Base-by-base conservation (phyloP, 306 rosid species). In the Dalbergia oliveri region DNA sequence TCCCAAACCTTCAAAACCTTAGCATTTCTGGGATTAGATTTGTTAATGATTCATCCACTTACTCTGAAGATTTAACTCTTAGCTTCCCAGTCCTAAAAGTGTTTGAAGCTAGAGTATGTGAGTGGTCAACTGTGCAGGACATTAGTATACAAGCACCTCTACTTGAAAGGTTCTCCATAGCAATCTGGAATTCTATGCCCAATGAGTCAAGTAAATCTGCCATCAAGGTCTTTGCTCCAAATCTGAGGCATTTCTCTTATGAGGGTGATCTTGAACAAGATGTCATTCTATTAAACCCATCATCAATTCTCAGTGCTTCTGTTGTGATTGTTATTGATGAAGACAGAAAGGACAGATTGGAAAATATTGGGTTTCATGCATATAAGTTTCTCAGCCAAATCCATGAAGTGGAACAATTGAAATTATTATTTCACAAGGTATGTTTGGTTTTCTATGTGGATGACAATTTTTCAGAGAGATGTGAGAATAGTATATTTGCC, bases 101-200 rank as follows among this genome's bases (percentile, higher is more conserved):
- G 19, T 77, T 86, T 83, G 89, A 83, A 76, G 81, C 89, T 37
- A 86, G 83, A 79, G 78, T 78, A 4, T 86, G 89, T 67, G 83
- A 80, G 39, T 86, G 85, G 87, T 68, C 43, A 59, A 86, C 81
- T 11, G 34, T 12, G 62, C 78, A 86, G 49, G 63, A 80, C 4
- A 66, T 86, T 72, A 76, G 33, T 7, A 53, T 86, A 53, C 41
- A 79, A 63, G 85, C 62, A 41, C 89, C 89, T 23, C 18, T 76
- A 15, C 81, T 83, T 66, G 83, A 86, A 70, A 86, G 50, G 62
- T 83, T 83, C 61, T 76, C 79, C 5, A 51, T 86, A 5, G 45
- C 73, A 57, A 57, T 53, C 5, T 72, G 83, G 87, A 76, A 45
- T 3, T 33, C 76, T 16, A 10, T 51, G 23, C 71, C 85, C 9